These are phyloP conservation scores for Erodium texanum DNA, from an alignment of 441 rosid species.

Conservation along the genomic window DNA sequence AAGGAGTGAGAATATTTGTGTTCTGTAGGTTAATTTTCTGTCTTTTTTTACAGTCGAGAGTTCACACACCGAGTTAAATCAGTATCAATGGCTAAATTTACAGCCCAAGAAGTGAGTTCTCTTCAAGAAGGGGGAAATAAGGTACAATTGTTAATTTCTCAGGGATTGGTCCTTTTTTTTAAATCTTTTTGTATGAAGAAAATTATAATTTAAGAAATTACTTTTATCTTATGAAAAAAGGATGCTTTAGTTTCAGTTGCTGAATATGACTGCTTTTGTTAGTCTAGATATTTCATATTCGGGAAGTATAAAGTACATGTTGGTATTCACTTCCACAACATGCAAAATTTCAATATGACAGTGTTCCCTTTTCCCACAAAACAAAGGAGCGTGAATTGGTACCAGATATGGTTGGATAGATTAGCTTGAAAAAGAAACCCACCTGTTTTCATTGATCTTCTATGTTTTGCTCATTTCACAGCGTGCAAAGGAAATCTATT, in stretches of 20 bases:
- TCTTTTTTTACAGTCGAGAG: constrained; percentile 53
- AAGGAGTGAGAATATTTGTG: constrained; percentile 10
- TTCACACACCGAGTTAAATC: constrained; percentile 95
- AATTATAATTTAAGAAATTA: background rate
- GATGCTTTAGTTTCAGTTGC: background rate
- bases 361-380: background rate
- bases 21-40: constrained; percentile 18
- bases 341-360: background rate
- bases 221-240: background rate
- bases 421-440: no score
- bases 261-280: background rate
- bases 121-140: constrained; percentile 89
- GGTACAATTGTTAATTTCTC: constrained; percentile 32
- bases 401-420: no score
- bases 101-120: constrained; percentile 74
- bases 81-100: constrained; percentile 85
- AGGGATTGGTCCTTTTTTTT: background rate
- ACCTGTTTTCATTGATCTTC: background rate
- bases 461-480: constrained; percentile 22
- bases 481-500: constrained; percentile 76
- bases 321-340: background rate
- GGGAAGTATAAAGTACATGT: background rate
- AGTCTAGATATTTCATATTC: background rate
- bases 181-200: background rate
- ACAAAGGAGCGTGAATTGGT: background rate